Evolutionary conservation across 1,284 basidiomycete species (phyloP), one percentile per base, ranked within the genome.

Genomic region (Phellinidium pouzarii): DNA sequence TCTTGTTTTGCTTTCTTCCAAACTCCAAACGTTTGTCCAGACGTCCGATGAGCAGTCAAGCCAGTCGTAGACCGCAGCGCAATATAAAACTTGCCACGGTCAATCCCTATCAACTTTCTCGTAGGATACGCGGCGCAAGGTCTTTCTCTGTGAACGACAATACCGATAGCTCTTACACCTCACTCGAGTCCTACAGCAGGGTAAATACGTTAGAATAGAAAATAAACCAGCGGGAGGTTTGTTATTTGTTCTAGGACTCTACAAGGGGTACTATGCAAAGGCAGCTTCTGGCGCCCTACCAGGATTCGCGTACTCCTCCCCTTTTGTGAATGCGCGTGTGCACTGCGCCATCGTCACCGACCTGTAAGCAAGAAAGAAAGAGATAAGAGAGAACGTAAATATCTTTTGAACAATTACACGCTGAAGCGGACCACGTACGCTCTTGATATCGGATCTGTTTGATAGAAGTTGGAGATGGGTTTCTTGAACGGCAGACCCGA

Each of bases 391-490:
- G 12, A 48, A 31, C 38, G 6, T 17, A 34, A 57, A 51, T 53
- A 43, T 55, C 36, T 22, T 43, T 29, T 41, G 25, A 14, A 47
- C 29, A 22, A n/a, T n/a, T n/a, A 59, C 12, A 9, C 5, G 9
- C 27, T 4, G 34, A 5, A 52, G 38, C 38, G 44, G 9, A 23
- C 52, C 0, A 82, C 87, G 70, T 60, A 88, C 87, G 87, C 85
- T 77, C 87, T 73, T 45, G 87, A 89, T 60, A 91, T 87, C 31
- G 88, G 80, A 69, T 95, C 93, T 6, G 95, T 98, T 72, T 94
- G 87, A 74, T 98, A 99, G 72, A 98, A 99, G 76, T 97, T 97
- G 53, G 73, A 62, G 62, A 99, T 88, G 2, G 93, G 89, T 69
- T 86, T 90, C 68, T 76, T 76, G 70, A 98, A 83, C 7, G 80